A percentile compares a stretch with the other conserved stretches of the same genome.
These are phyloP conservation scores for Silene uniflora DNA, from an alignment of 148 eudicot genomes.

Conservation along the genomic window DNA sequence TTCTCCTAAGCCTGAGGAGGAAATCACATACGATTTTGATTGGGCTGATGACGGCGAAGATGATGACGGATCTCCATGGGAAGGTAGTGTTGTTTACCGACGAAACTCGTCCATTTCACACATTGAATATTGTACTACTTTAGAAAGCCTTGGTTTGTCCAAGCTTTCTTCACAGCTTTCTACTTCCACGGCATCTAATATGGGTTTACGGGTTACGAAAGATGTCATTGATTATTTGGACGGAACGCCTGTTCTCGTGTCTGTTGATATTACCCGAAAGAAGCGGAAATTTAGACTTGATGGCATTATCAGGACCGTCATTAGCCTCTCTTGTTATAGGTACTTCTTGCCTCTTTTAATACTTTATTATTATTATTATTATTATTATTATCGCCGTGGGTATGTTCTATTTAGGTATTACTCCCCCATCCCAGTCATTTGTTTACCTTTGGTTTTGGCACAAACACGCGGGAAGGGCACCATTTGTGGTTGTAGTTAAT, in stretches of 20 bases:
- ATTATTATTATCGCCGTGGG: too few species aligned
- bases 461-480: too few species aligned
- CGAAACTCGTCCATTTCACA: slow-evolving; percentile 65
- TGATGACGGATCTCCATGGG: slow-evolving; percentile 71
- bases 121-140: slow-evolving; percentile 77
- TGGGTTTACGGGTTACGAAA: slow-evolving; percentile 83
- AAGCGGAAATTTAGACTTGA: slow-evolving; percentile 67
- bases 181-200: slow-evolving; percentile 54
- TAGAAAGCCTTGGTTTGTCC: slow-evolving; percentile 76
- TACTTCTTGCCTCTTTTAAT: slow-evolving; percentile 23
- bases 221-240: slow-evolving; percentile 61
- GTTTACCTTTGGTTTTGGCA: too few species aligned
- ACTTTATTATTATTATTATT: too few species aligned
- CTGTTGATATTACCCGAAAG: slow-evolving; percentile 71
- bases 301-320: slow-evolving; percentile 77
- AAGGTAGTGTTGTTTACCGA: slow-evolving; percentile 74
- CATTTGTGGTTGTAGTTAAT: too few species aligned
- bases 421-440: too few species aligned
- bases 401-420: too few species aligned
- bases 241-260: slow-evolving; percentile 79
- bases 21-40: slow-evolving; percentile 23
- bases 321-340: slow-evolving; percentile 79
- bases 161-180: slow-evolving; percentile 64
- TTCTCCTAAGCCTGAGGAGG: slow-evolving; percentile 25
- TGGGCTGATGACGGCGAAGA: slow-evolving; percentile 36